Conservation (phyloP, 2,329 filamentous ascomycete species). For the Beauveria brongniartii region DNA sequence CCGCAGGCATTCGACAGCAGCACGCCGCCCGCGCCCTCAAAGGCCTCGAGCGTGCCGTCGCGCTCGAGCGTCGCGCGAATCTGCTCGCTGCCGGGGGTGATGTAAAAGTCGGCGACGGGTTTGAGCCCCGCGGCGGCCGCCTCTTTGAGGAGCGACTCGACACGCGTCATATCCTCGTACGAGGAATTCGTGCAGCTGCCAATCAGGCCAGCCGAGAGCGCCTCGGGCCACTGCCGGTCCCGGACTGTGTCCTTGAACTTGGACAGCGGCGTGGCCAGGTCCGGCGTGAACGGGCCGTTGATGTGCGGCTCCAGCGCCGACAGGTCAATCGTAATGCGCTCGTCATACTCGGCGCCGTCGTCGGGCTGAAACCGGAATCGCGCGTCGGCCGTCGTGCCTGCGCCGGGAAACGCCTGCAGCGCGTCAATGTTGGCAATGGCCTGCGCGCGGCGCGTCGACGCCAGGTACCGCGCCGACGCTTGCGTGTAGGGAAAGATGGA, state of each 20-base stretch:
- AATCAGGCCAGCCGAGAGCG: conserved; percentile 86
- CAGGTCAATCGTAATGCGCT: conserved; percentile 84
- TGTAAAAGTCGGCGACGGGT: conserved; percentile 86
- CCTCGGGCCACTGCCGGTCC: conserved; percentile 82
- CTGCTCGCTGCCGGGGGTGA: conserved; percentile 94
- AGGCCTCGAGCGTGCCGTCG: conserved; percentile 78
- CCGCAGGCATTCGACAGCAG: conserved; percentile 93
- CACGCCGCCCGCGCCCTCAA: conserved; percentile 77
- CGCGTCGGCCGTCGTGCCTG: conserved; percentile 34
- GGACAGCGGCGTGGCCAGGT: conserved; percentile 86
- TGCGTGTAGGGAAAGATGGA: conserved; percentile 90
- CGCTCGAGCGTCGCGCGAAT: conserved; percentile 90
- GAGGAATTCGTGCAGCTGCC: conserved; percentile 98
- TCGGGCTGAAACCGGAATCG: conserved; percentile 68
- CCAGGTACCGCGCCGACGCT: conserved; percentile 76
- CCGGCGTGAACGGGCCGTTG: conserved; percentile 94
- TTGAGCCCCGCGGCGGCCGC: conserved; percentile 82
- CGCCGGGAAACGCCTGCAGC: conserved; percentile 45
- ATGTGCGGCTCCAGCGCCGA: conserved; percentile 89
- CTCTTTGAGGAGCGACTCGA: conserved; percentile 87
- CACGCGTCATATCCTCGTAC: conserved; percentile 96
- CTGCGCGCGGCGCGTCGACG: conserved; percentile 61
- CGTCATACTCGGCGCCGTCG: conserved; percentile 75
- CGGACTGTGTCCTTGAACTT: conserved; percentile 79
- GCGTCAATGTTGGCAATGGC: conserved; percentile 61